A percentile compares a stretch with the other conserved stretches of the same genome.
Evolutionary conservation across 257 asterid genomes (phyloP).

Genomic region (Ligustrum vulgare): DNA sequence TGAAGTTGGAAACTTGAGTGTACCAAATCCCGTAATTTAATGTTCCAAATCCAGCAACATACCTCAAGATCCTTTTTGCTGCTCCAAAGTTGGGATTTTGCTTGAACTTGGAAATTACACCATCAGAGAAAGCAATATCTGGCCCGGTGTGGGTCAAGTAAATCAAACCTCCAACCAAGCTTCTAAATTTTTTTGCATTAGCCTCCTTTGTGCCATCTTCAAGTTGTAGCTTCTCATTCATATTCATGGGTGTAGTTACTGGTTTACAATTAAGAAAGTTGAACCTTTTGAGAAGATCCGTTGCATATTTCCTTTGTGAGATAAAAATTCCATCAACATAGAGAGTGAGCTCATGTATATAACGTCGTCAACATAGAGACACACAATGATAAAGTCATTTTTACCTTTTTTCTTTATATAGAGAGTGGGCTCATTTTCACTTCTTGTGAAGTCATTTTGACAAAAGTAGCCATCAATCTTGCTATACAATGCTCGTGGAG

Average conservation of each 20-base stretch:
- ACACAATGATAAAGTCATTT: not conserved
- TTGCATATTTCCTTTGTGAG: too few relatives aligned
- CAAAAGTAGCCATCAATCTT: too few relatives aligned
- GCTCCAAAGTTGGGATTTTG: not conserved
- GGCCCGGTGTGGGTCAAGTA: not conserved
- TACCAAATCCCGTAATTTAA: slow-evolving; percentile 11
- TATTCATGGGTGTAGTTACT: too few relatives aligned
- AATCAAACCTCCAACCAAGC: slow-evolving; percentile 16
- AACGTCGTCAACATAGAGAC: slow-evolving; percentile 9
- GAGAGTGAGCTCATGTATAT: slow-evolving; percentile 2
- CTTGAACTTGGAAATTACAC: slow-evolving; percentile 9
- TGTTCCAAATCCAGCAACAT: slow-evolving; percentile 18
- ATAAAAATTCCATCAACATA: not conserved
- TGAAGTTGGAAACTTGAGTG: not conserved
- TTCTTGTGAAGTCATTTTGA: too few relatives aligned
- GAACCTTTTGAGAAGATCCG: too few relatives aligned
- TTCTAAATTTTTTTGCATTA: not conserved
- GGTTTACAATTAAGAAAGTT: too few relatives aligned
- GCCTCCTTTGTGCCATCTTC: too few relatives aligned
- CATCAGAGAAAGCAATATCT: slow-evolving; percentile 7
- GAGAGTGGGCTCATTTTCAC: not conserved
- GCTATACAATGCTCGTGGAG: too few relatives aligned
- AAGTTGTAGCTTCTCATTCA: slow-evolving; percentile 8
- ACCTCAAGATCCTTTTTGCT: not conserved
- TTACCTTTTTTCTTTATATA: slow-evolving; percentile 16